Evolutionary conservation across 129 eudicot genomes (phyloP).

Genomic region (Pulicaria dysenterica): DNA sequence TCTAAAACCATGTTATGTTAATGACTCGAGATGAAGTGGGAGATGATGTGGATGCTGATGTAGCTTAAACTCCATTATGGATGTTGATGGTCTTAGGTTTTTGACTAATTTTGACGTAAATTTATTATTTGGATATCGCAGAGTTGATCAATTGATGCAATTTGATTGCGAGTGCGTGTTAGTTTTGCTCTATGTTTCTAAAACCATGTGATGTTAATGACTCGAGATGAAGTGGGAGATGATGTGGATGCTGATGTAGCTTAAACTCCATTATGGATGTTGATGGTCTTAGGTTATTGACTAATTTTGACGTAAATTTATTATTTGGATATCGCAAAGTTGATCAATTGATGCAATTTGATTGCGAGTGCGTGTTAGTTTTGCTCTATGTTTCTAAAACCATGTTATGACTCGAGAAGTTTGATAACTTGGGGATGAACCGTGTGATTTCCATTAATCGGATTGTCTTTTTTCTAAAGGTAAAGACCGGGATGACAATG

Average conservation of each 20-base stretch:
- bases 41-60: no score
- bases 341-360: conserved; percentile 3
- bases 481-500: conserved; percentile 90
- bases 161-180: conserved; percentile 8
- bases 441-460: conserved; percentile 9
- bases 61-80: no score
- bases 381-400: neutral
- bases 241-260: no score
- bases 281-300: conserved; percentile 3
- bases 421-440: neutral
- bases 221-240: no score
- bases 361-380: conserved; percentile 7
- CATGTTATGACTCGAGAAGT: neutral
- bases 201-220: neutral
- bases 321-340: conserved; percentile 2
- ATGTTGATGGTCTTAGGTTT: conserved; percentile 2
- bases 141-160: conserved; percentile 13
- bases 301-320: neutral
- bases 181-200: neutral
- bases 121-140: neutral
- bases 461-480: conserved; percentile 42
- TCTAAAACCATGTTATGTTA: neutral
- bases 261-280: no score
- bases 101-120: neutral
- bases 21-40: neutral